Evolutionary conservation across 1,139 yeast genomes (phyloP).

Genomic region (Nakaseomyces sp.): DNA sequence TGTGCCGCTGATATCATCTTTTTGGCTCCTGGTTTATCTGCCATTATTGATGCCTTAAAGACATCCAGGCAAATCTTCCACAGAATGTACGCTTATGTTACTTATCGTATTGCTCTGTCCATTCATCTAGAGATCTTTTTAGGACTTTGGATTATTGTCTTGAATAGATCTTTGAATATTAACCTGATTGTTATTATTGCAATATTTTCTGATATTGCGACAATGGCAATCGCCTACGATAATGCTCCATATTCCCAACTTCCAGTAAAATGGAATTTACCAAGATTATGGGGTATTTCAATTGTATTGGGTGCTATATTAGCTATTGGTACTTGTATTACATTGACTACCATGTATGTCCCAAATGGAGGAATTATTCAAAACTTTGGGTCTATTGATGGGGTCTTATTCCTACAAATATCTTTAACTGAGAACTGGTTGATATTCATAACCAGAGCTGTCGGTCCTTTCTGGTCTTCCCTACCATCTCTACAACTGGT

Average conservation of each 20-base stretch:
- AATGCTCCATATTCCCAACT: constrained; percentile 93
- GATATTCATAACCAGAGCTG: constrained; percentile 86
- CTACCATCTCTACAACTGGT: constrained; percentile 53
- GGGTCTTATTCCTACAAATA: constrained; percentile 81
- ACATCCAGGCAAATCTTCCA: constrained; percentile 93
- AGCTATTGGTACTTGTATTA: constrained; percentile 85
- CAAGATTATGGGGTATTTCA: constrained; percentile 94
- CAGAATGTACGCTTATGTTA: constrained; percentile 93
- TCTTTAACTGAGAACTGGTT: constrained; percentile 92
- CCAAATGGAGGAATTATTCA: constrained; percentile 80
- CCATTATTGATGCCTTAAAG: constrained; percentile 84
- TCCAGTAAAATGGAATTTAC: constrained; percentile 96
- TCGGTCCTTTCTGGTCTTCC: constrained; percentile 90
- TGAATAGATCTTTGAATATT: constrained; percentile 37
- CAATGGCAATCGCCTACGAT: constrained; percentile 88
- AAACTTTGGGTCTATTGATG: constrained; percentile 72
- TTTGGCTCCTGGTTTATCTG: constrained; percentile 91
- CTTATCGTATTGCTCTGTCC: constrained; percentile 84
- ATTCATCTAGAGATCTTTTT: constrained; percentile 79
- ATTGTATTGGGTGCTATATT: constrained; percentile 66
- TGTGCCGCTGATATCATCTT: constrained; percentile 88
- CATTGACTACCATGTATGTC: constrained; percentile 82
- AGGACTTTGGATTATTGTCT: constrained; percentile 88
- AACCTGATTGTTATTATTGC: constrained; percentile 87
- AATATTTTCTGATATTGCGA: constrained; percentile 88